Evolutionary conservation across 352 stramenopile genomes (phyloP).

Genomic region (Pythium phragmitis): DNA sequence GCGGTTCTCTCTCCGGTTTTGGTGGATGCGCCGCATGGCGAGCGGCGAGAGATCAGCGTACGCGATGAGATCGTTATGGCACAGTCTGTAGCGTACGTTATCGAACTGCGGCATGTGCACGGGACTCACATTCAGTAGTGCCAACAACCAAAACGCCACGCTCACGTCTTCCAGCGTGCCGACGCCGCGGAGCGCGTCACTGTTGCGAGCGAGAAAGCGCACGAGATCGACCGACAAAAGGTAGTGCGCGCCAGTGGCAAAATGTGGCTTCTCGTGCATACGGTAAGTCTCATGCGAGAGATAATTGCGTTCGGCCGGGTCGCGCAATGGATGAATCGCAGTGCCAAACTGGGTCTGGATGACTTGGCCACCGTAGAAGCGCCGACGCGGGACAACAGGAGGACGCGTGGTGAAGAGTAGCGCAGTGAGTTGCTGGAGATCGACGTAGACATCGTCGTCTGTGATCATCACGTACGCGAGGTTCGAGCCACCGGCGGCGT

Average conservation of each 20-base stretch:
- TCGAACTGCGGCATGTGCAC: constrained; percentile 39
- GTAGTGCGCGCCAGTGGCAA: constrained; percentile 38
- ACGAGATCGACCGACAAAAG: constrained; percentile 34
- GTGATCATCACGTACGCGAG: constrained; percentile 33
- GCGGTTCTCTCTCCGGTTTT: constrained; percentile 29
- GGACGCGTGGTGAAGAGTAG: neutral
- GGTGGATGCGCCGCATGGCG: constrained; percentile 45
- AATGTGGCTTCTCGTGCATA: constrained; percentile 21
- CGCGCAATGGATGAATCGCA: constrained; percentile 6
- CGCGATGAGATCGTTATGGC: constrained; percentile 33
- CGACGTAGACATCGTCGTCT: constrained; percentile 52
- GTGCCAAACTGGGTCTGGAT: constrained; percentile 23
- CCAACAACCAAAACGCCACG: constrained; percentile 45
- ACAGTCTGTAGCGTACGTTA: constrained; percentile 33
- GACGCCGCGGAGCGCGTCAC: neutral
- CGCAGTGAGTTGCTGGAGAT: neutral
- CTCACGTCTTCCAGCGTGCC: constrained; percentile 49
- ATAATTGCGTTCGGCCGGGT: constrained; percentile 17
- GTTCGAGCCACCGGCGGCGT: neutral
- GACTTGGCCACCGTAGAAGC: constrained; percentile 37
- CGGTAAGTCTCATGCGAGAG: constrained; percentile 25
- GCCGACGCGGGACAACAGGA: neutral
- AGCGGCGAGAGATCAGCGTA: constrained; percentile 42
- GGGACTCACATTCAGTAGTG: constrained; percentile 32
- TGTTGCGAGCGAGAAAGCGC: constrained; percentile 29